Base-by-base conservation (phyloP, 129 eudicot genomes). In the Artemisia tridentata region DNA sequence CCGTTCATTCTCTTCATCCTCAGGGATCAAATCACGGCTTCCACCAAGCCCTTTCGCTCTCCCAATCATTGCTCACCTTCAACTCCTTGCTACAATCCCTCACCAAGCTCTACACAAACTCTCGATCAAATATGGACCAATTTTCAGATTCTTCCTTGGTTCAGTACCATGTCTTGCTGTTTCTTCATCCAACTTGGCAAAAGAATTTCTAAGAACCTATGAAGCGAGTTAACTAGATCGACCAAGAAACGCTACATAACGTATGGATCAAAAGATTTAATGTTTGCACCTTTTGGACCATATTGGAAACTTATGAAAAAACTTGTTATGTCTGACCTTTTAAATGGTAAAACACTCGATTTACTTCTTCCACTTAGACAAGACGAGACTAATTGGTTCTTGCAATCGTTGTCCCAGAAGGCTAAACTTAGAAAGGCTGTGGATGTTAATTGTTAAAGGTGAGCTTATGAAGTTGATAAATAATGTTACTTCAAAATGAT, bases 271-370 rank as follows among this genome's bases (percentile, higher is more conserved):
- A 80, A 85, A 72, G 91, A 84, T 77, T 84, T 84, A 80, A 68
- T 87, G 17, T 86, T 86, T 67, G 87, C 91, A 7, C 91, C 96
- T 3, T 86, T 77, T 53, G 96, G 91, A 19, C 56, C 84, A 0
- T 82, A 86, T 48, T 88, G 96, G 96, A 88, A 84, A 55, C 80
- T 83, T 58, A 81, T 88, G 79, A 84, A 86, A 78, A 88, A 86
- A 38, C 49, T 88, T 1, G 81, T 84, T 76, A 84, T 84, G 91
- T 81, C 85, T 4, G 80, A 84, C 69, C 87, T 88, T 3, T 75
- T 86, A 41, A 81, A 84, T 1, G 88, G 84, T 25, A 65, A 43
- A 72, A 83, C 84, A 4, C 81, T 88, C 9, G 87, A 83, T 61
- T 69, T 79, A 11, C 79, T 85, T 17, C 72, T 64, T 56, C 91